phyloP scores from a whole-genome alignment of 2,329 filamentous ascomycete genomes.

The Arthrobotrys iridis region DNA sequence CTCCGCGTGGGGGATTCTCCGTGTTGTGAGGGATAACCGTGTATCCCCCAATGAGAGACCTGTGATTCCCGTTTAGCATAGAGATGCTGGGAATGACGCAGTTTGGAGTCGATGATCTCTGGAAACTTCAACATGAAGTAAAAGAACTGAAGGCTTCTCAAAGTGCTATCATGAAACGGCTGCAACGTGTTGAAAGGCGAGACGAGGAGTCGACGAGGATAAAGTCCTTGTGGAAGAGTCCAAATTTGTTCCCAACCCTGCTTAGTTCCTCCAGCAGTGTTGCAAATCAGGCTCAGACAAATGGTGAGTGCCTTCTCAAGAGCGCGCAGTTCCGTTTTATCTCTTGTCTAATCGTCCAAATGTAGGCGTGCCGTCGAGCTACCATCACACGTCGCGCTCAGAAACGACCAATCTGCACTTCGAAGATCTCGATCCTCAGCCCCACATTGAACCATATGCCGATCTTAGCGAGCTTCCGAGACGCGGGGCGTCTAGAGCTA shows the following conservation, averaged over 20 bases:
- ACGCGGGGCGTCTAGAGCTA: slow-evolving; percentile 88
- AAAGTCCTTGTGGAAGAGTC: slow-evolving; percentile 56
- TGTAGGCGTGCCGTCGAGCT: slow-evolving; percentile 41
- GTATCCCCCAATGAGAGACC: slow-evolving; percentile 54
- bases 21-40: slow-evolving; percentile 53
- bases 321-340: not conserved
- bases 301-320: slow-evolving; percentile 33
- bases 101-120: slow-evolving; percentile 73
- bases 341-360: slow-evolving; percentile 24
- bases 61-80: slow-evolving; percentile 39
- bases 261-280: slow-evolving; percentile 52
- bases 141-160: slow-evolving; percentile 71
- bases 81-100: slow-evolving; percentile 70
- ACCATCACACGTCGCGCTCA: slow-evolving; percentile 48
- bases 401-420: slow-evolving; percentile 67
- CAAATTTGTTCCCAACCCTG: slow-evolving; percentile 48
- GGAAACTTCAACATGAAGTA: slow-evolving; percentile 72
- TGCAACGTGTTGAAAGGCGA: slow-evolving; percentile 70
- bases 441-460: slow-evolving; percentile 81
- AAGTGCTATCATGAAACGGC: slow-evolving; percentile 70
- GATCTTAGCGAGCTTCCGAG: slow-evolving; percentile 86
- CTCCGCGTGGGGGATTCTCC: slow-evolving; percentile 53
- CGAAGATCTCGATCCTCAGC: slow-evolving; percentile 84
- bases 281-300: slow-evolving; percentile 50
- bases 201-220: slow-evolving; percentile 72